phyloP scores from a whole-genome alignment of 2,329 filamentous ascomycete species.

The Stagonosporopsis cucurbitacearum region DNA sequence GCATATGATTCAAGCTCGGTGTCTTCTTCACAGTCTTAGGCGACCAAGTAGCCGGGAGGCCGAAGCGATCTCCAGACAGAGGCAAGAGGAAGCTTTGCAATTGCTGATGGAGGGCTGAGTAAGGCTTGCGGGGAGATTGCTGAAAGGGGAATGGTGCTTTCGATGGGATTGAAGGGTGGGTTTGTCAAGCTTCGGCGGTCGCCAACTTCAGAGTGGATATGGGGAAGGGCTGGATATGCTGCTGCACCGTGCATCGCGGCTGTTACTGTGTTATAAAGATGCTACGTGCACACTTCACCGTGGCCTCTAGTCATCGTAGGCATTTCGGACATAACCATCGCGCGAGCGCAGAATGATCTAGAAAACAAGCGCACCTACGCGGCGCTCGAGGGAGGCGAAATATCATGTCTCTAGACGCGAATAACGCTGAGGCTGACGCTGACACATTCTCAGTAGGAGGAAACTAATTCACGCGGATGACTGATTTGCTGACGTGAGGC shows the following conservation, averaged over 20 bases:
- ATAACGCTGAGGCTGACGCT: slow-evolving; percentile 15
- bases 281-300: background rate
- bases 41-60: slow-evolving; percentile 15
- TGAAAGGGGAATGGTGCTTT: slow-evolving; percentile 2
- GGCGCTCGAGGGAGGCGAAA: background rate
- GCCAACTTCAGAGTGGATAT: background rate
- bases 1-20: slow-evolving; percentile 33
- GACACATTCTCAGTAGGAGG: background rate
- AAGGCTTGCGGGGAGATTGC: slow-evolving; percentile 25
- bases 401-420: background rate
- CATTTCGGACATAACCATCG: slow-evolving; percentile 9
- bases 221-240: background rate
- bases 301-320: background rate
- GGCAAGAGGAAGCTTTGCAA: slow-evolving; percentile 4
- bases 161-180: too few species aligned
- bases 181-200: background rate
- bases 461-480: background rate
- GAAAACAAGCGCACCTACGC: background rate
- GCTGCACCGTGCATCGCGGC: background rate
- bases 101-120: slow-evolving; percentile 36
- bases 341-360: background rate
- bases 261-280: slow-evolving; percentile 4
- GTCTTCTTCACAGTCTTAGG: slow-evolving; percentile 24
- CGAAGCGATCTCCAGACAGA: slow-evolving; percentile 10
- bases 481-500: slow-evolving; percentile 12